Evolutionary conservation across 202 grass and related monocot genomes (phyloP), one percentile per base, ranked within the genome.

Genomic region (Dendrocalamus latiflorus): DNA sequence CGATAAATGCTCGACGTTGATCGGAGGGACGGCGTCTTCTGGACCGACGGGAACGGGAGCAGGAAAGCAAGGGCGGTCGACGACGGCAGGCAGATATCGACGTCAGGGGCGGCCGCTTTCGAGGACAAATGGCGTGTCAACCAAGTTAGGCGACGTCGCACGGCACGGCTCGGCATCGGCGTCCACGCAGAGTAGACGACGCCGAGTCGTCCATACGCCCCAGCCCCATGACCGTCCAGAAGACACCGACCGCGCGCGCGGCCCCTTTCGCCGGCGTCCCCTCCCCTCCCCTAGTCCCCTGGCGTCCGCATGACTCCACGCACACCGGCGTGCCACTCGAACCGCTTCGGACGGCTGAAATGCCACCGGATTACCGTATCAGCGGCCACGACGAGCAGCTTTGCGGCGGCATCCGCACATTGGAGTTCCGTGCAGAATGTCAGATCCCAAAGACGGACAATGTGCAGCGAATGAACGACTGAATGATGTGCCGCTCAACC

Each of bases 31-130:
- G 87, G 70, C 82, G 3, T 48, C 42, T 83, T 78, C 72, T 24
- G 72, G 59, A 66, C 20, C 71, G 70, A 56, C 36, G 56, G 45
- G 43, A 44, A 70, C 60, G 17, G 74, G 50, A 4, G 47, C 81
- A 17, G 34, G 42, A 61, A 45, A 71, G 56, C 54, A 33, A 36
- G 63, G 68, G 60, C 24, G 79, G 74, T 78, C 24, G 85, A 60
- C 74, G 64, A 15, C 59, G 28, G 51, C 62, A 25, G 38, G 36
- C 39, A 58, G 7, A 17, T 33, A 21, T 78, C 88, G 50, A 33
- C 78, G 59, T 86, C 88, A 10, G 34, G 16, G 25, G 43, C 51
- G 50, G 88, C 74, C 88, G 79, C 84, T 86, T 86, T 90, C 79
- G 25, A 16, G 73, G 88, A 75, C 78, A 78, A 85, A 70, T 84